These are phyloP conservation scores for Microcos paniculata DNA, from an alignment of 345 rosid genomes.

Conservation along the genomic window DNA sequence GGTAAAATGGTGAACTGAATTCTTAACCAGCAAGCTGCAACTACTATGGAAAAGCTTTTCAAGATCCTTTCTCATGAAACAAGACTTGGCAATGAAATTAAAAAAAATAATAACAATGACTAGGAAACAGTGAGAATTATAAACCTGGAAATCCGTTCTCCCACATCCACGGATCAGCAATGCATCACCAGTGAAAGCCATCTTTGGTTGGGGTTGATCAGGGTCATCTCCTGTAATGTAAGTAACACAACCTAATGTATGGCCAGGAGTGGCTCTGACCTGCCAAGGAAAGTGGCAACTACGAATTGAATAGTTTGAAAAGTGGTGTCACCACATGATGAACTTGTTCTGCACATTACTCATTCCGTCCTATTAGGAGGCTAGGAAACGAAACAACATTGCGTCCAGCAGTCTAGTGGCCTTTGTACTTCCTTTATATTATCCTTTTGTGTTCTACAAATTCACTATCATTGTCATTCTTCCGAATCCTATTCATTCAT, in stretches of 20 bases:
- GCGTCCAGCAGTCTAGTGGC: background rate
- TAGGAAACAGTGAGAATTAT: background rate
- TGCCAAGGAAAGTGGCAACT: background rate
- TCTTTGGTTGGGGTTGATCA: conserved; percentile 76
- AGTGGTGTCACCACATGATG: background rate
- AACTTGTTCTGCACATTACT: background rate
- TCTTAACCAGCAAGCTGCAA: background rate
- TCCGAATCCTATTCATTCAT: background rate
- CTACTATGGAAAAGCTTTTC: background rate
- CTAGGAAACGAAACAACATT: background rate
- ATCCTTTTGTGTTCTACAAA: background rate
- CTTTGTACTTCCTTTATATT: background rate
- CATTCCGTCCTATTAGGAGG: background rate
- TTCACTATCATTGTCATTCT: background rate
- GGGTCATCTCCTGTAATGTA: conserved; percentile 82
- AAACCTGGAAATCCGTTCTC: conserved; percentile 94
- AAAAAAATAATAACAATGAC: background rate
- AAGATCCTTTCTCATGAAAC: background rate
- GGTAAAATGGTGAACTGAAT: background rate
- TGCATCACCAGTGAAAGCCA: conserved; percentile 95
- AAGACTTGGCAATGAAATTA: background rate
- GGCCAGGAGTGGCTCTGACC: conserved; percentile 23
- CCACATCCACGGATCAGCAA: conserved; percentile 91
- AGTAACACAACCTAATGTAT: conserved; percentile 85
- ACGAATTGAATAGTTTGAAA: background rate